phyloP scores from a whole-genome alignment of 2,329 filamentous ascomycete species.

The Akanthomyces lecanii region DNA sequence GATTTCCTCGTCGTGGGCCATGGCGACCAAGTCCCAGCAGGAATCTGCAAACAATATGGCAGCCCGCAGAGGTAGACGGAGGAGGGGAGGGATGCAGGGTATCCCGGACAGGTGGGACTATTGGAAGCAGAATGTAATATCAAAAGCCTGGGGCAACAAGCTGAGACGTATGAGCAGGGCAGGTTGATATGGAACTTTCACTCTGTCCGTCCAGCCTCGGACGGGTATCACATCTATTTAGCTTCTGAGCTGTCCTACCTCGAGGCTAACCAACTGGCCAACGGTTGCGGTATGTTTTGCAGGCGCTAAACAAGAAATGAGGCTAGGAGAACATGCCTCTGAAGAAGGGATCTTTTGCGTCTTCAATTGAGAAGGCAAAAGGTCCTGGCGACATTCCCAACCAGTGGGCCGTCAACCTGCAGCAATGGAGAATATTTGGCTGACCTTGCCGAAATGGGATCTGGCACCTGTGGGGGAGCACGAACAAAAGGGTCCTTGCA shows the following conservation, averaged over 20 bases:
- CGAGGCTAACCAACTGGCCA: not conserved
- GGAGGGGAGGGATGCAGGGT: not conserved
- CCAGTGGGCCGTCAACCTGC: too few relatives aligned
- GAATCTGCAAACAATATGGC: not conserved
- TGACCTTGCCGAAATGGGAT: not conserved
- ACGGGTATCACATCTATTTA: not conserved
- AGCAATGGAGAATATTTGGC: not conserved
- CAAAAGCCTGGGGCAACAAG: not conserved
- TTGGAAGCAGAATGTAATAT: not conserved
- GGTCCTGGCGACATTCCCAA: not conserved
- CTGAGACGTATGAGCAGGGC: not conserved
- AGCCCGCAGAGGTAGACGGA: not conserved
- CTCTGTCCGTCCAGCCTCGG: not conserved
- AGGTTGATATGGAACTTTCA: not conserved
- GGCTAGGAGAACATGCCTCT: not conserved
- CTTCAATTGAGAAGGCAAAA: not conserved
- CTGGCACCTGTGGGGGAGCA: not conserved
- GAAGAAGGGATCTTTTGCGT: not conserved
- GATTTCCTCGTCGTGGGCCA: not conserved
- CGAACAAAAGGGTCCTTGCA: not conserved
- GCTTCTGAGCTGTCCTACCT: not conserved
- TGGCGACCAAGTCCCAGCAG: not conserved
- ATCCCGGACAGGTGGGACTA: not conserved
- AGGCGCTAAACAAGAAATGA: not conserved
- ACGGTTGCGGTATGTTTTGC: not conserved